Evolutionary conservation across 345 rosid species (phyloP).

Genomic region (Aegle marmelos): DNA sequence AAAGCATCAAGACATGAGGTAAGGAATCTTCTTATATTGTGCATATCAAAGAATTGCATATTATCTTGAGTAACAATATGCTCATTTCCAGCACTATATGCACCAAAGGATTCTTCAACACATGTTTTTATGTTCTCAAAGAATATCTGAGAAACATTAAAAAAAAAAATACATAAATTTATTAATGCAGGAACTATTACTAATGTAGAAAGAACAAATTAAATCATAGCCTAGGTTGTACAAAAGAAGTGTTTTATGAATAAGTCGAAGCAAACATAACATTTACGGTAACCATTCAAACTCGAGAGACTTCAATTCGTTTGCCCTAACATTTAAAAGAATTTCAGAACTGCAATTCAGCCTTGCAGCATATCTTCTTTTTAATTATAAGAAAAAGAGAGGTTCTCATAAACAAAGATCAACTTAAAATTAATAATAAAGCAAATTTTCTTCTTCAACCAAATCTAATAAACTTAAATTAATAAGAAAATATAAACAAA

Average conservation of each 20-base stretch:
- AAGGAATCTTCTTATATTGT: slow-evolving; percentile 32
- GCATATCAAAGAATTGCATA: slow-evolving; percentile 21
- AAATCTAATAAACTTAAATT: not conserved
- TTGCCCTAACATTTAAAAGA: not conserved
- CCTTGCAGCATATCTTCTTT: not conserved
- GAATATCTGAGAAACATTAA: slow-evolving; percentile 49
- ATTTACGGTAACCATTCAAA: not conserved
- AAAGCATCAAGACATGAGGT: slow-evolving; percentile 44
- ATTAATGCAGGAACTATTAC: not conserved
- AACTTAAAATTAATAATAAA: not conserved
- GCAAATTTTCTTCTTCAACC: not conserved
- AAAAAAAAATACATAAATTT: not conserved
- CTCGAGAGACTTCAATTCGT: not conserved
- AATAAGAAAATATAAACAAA: not conserved
- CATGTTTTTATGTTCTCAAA: slow-evolving; percentile 47
- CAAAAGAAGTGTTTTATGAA: not conserved
- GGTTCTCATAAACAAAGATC: not conserved
- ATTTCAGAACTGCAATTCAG: not conserved
- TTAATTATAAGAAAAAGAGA: not conserved
- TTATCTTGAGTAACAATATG: slow-evolving; percentile 18
- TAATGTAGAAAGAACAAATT: not conserved
- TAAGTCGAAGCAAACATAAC: not conserved
- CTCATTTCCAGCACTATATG: slow-evolving; percentile 22
- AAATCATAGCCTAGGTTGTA: not conserved
- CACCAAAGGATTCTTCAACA: slow-evolving; percentile 67